Conservation (phyloP, 2,329 filamentous ascomycete species). For the Hymenoscyphus infarciens region DNA sequence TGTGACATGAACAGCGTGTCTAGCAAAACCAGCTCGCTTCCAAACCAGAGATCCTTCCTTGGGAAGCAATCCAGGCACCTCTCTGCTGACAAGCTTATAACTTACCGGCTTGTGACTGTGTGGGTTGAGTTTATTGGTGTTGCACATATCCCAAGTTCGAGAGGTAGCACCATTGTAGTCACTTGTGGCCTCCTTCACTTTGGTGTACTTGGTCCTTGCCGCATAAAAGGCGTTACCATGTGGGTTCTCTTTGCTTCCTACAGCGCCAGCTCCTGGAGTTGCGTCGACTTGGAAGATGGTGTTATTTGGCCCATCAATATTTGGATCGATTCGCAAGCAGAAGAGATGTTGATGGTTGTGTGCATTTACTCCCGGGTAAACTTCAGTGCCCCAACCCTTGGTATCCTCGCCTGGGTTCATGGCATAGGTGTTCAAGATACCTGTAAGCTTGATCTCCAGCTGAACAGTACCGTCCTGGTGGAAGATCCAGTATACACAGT, state of each 20-base stretch:
- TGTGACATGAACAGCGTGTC: conserved; percentile 56
- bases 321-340: conserved; percentile 82
- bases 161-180: conserved; percentile 79
- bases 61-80: conserved; percentile 74
- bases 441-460: conserved; percentile 86
- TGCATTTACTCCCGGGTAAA: conserved; percentile 85
- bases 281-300: conserved; percentile 83
- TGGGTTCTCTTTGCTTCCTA: conserved; percentile 77
- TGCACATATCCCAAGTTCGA: conserved; percentile 87
- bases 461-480: conserved; percentile 91
- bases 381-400: conserved; percentile 84
- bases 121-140: conserved; percentile 78
- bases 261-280: conserved; percentile 63
- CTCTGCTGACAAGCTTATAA: conserved; percentile 87
- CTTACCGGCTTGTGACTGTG: conserved; percentile 79
- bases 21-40: conserved; percentile 56
- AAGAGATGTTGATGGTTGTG: conserved; percentile 97
- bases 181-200: conserved; percentile 62
- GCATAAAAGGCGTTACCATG: conserved; percentile 91
- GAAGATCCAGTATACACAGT: conserved; percentile 84
- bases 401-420: conserved; percentile 79
- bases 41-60: conserved; percentile 74
- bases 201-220: conserved; percentile 75
- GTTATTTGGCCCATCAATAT: conserved; percentile 81
- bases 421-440: conserved; percentile 87